Conservation (phyloP, 345 rosid genomes). For the Camelina laxa region DNA sequence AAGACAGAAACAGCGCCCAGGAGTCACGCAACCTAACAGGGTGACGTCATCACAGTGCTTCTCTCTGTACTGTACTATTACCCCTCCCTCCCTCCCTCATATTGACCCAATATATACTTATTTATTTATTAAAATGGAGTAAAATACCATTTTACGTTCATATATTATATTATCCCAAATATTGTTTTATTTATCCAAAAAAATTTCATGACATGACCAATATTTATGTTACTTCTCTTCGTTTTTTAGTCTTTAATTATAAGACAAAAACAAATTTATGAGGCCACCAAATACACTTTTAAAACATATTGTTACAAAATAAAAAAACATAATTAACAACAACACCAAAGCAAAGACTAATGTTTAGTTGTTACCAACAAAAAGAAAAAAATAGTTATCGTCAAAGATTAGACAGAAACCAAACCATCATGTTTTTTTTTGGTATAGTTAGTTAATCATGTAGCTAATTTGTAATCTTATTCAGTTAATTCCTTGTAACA, state of each 20-base stretch:
- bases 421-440: background rate
- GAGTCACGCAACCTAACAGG: constrained; percentile 49
- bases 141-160: background rate
- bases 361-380: too few species aligned
- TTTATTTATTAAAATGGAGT: background rate
- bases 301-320: too few species aligned
- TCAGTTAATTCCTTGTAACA: background rate
- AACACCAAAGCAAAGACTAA: background rate
- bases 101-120: background rate
- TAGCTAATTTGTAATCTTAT: background rate
- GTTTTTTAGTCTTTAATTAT: too few species aligned
- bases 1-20: constrained; percentile 43
- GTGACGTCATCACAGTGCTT: constrained; percentile 46
- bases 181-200: background rate
- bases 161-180: background rate
- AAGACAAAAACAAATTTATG: background rate
- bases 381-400: background rate
- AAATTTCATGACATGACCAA: background rate
- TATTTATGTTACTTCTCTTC: background rate
- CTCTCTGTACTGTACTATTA: constrained; percentile 29
- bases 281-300: background rate
- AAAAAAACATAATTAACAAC: too few species aligned
- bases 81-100: background rate
- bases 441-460: background rate
- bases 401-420: background rate